Percentiles rank a stretch among this genome's conserved stretches.
Conservation (phyloP, 192 early-diverging fungal species). For the Neocallimastix lanati region DNA sequence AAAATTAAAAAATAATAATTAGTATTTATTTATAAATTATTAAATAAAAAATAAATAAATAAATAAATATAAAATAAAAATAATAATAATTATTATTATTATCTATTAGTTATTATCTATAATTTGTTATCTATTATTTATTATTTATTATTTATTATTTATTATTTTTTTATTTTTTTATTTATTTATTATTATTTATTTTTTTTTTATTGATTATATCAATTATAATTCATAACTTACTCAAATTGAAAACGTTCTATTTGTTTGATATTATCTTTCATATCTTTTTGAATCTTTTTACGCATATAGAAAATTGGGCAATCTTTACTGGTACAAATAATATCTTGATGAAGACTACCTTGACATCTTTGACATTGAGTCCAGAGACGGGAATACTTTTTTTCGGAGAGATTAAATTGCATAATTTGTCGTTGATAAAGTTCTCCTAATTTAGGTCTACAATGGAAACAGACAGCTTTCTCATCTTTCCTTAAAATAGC, state of each 20-base stretch:
- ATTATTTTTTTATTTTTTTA: too few species aligned
- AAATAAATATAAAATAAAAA: too few species aligned
- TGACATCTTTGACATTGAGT: slow-evolving; percentile 96
- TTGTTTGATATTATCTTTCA: slow-evolving; percentile 46
- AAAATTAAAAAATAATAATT: too few species aligned
- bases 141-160: too few species aligned
- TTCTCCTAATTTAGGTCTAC: slow-evolving; percentile 46
- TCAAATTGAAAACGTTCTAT: slow-evolving; percentile 50
- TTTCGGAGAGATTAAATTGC: slow-evolving; percentile 50
- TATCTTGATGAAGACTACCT: slow-evolving; percentile 81
- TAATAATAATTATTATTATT: too few species aligned
- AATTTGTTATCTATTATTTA: too few species aligned
- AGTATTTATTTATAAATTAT: too few species aligned
- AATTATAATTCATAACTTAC: background rate
- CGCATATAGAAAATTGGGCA: slow-evolving; percentile 99
- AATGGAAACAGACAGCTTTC: slow-evolving; percentile 63
- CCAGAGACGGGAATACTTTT: slow-evolving; percentile 73
- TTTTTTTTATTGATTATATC: background rate
- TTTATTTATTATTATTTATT: too few species aligned
- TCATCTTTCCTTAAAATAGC: slow-evolving; percentile 51
- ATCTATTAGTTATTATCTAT: too few species aligned
- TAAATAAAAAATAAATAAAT: too few species aligned
- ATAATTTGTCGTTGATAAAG: slow-evolving; percentile 59
- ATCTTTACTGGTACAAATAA: slow-evolving; percentile 84
- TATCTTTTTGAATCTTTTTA: slow-evolving; percentile 85